Percentiles rank a stretch among this genome's conserved stretches.
phyloP scores from a whole-genome alignment of 371 early-diverging fungal species.

The Mortierella sp. region DNA sequence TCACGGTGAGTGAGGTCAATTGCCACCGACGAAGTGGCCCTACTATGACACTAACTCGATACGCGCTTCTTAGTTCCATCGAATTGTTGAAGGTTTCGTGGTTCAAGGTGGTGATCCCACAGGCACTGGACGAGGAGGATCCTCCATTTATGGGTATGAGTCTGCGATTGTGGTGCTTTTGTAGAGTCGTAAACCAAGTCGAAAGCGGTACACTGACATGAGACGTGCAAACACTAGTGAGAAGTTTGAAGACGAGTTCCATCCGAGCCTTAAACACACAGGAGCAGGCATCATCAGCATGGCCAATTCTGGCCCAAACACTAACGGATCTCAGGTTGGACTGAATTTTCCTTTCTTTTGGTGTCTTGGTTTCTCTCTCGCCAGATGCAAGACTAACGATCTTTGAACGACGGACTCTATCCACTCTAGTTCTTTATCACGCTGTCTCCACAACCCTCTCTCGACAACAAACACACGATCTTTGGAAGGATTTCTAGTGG shows the following conservation, averaged over 20 bases:
- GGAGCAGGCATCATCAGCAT: slow-evolving; percentile 83
- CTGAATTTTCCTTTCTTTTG: not conserved
- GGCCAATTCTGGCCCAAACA: slow-evolving; percentile 89
- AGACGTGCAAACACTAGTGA: slow-evolving; percentile 47
- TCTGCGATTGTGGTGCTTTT: not conserved
- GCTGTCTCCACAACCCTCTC: slow-evolving; percentile 75
- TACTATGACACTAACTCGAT: not conserved
- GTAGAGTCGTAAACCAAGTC: not conserved
- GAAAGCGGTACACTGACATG: not conserved
- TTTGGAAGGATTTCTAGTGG: slow-evolving; percentile 77
- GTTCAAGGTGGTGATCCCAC: slow-evolving; percentile 82
- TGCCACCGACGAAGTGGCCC: too few species aligned
- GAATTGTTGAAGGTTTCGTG: slow-evolving; percentile 87
- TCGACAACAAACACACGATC: slow-evolving; percentile 85
- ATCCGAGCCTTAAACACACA: slow-evolving; percentile 78
- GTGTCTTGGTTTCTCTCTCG: too few species aligned
- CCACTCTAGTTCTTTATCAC: slow-evolving; percentile 73
- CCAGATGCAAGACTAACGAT: too few species aligned
- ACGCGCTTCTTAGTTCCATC: slow-evolving; percentile 68
- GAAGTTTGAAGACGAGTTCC: slow-evolving; percentile 83
- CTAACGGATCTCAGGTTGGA: slow-evolving; percentile 83
- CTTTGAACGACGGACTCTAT: too few species aligned
- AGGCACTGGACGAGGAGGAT: slow-evolving; percentile 70
- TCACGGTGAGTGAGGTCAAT: slow-evolving; percentile 63
- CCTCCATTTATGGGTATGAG: slow-evolving; percentile 75